Evolutionary conservation across 108 stramenopile genomes (phyloP).

Genomic region (Cylindrotheca fusiformis): DNA sequence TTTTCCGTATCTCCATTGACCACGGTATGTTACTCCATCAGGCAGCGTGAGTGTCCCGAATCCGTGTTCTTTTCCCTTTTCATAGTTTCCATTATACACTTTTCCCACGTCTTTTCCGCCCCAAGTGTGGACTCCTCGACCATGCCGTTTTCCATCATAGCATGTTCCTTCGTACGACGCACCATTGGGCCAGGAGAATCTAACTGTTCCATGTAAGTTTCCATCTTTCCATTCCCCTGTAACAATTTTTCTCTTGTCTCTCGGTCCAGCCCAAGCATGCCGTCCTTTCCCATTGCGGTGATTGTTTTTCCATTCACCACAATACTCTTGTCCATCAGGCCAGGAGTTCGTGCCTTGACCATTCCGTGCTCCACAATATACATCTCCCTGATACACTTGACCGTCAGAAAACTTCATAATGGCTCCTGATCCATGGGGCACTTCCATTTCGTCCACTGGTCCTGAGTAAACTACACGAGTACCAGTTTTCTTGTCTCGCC

Average conservation of each 20-base stretch:
- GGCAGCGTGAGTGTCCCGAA: slow-evolving; percentile 42
- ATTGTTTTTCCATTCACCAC: slow-evolving; percentile 42
- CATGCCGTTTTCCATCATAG: slow-evolving; percentile 44
- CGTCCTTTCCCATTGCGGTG: slow-evolving; percentile 43
- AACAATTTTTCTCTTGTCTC: slow-evolving; percentile 32
- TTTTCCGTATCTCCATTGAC: slow-evolving; percentile 33
- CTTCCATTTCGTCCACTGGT: slow-evolving; percentile 9
- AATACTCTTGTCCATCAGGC: slow-evolving; percentile 40
- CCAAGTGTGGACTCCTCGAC: slow-evolving; percentile 42
- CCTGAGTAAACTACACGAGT: slow-evolving; percentile 27
- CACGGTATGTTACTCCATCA: slow-evolving; percentile 45
- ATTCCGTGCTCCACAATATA: slow-evolving; percentile 15
- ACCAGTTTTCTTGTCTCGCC: slow-evolving; percentile 10
- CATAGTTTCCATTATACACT: slow-evolving; percentile 43
- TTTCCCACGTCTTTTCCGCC: slow-evolving; percentile 17
- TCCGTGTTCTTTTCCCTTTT: slow-evolving; percentile 49
- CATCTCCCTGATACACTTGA: slow-evolving; percentile 29
- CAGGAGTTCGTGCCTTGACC: slow-evolving; percentile 31
- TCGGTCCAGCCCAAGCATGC: slow-evolving; percentile 29
- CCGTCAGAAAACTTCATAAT: slow-evolving; percentile 28
- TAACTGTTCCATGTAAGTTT: slow-evolving; percentile 38
- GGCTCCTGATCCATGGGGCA: slow-evolving; percentile 26
- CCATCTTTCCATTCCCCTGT: slow-evolving; percentile 45
- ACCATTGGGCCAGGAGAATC: slow-evolving; percentile 45
- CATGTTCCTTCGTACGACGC: slow-evolving; percentile 38